Base-by-base conservation (phyloP, 2,329 filamentous ascomycete species). In the Dryadomyces quercivorus region DNA sequence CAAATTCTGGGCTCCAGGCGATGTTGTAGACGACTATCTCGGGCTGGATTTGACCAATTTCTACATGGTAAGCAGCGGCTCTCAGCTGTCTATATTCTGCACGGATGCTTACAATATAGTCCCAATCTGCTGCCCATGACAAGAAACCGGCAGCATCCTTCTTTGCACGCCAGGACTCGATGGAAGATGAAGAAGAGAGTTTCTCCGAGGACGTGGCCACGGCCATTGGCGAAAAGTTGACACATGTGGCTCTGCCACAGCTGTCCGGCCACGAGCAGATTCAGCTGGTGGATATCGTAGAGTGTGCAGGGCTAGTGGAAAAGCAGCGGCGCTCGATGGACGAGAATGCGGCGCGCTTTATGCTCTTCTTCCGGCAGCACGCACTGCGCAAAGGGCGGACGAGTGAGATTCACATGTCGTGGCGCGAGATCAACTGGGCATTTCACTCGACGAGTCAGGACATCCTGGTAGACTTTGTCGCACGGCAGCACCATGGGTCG, bases 251-350 rank as follows among this genome's bases (percentile, higher is more conserved):
- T n/a, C 71, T 96, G 34, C 83, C 87, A 1, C 84, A 93, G 59
- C 75, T 96, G 0, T 90, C 89, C 0, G 85, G 85, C 34, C 85
- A 88, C 56, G 88, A 95, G 63, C 90, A 95, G 63, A 92, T 94
- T 54, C 86, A 88, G 61, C 72, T 95, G 2, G 85, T 86, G 16
- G 85, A 93, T 63, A 91, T 91, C 50, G 78, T 93, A 40, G 88
- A 95, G 67, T 95, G 90, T 58, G 81, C 86, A 47, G 86, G 87
- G 4, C 80, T 87, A 43, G 88, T 95, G 1, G 89, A 95, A 65
- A 87, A 86, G 63, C 88, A 96, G 63, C 81, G 89, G 18, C 81
- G 88, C 6, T 95, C 90, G 2, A 86, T 96, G 70, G 91, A 96
- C 63, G 87, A 88, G 62, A 95, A 95, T 63, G 91, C 87, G 3